Base-by-base conservation (phyloP, 2,329 filamentous ascomycete genomes). In the Pseudogymnoascus sp. region DNA sequence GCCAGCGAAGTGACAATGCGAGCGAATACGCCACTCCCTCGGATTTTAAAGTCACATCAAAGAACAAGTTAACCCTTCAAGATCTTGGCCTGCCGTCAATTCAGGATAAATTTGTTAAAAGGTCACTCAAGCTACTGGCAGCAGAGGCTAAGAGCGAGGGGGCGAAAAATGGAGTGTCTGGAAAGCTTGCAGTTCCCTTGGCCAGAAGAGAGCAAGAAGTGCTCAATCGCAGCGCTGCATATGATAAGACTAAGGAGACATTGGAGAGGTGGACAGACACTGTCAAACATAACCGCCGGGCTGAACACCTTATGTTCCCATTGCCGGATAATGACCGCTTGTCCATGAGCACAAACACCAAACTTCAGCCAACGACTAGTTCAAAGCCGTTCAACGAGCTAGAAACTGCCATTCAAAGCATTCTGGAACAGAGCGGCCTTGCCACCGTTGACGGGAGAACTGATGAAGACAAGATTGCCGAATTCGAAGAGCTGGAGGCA, bases 261-360 rank as follows among this genome's bases (percentile, higher is more conserved):
- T 80, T 99, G 27, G 86, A 90, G 66, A 86, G 91, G 69, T 99
- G 94, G 94, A 88, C 88, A 33, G 93, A 97, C 64, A 97, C 94
- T 0, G 92, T 99, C 70, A 96, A 97, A 76, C 86, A 91, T 33
- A 97, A 97, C 74, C 88, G 94, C 64, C 84, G 91, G 68, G 92
- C 93, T 1, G 94, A 97, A 66, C 91, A 96, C 73, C 79, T 99
- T 10, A 81, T 87, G 17, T 99, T 99, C 71, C 94, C 94, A 4
- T 81, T 97, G 0, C 83, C 88, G 91, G 69, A 88, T 87, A 39
- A 84, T 86, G 63, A 85, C 81, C 21, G 81, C 80, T 60, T 73
- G 78, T 61, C 81, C 80, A 29, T 84, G 85, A 17, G 86, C 21
- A 78, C 83, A 67, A 84, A 80, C 63, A 85, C 81, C 21, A 85